These are phyloP conservation scores for Calcarisporium arbuscula DNA, from an alignment of 2,329 filamentous ascomycete species.

Conservation along the genomic window DNA sequence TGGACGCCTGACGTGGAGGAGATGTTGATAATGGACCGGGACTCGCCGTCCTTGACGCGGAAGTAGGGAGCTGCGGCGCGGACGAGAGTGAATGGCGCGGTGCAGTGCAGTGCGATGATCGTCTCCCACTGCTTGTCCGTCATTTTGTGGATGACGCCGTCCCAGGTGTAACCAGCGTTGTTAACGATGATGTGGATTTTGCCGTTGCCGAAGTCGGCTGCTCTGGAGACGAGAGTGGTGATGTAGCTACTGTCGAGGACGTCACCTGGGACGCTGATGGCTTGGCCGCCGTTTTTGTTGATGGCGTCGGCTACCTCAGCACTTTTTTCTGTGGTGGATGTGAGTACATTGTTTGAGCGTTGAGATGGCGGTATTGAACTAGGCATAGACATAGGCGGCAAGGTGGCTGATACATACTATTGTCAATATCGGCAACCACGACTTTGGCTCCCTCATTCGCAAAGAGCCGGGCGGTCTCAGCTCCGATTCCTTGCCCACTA, in stretches of 20 bases:
- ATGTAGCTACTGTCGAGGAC: slow-evolving; percentile 68
- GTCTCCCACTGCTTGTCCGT: slow-evolving; percentile 88
- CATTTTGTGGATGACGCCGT: slow-evolving; percentile 89
- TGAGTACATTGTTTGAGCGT: neutral
- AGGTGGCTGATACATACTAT: slow-evolving; percentile 36
- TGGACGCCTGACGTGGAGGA: slow-evolving; percentile 74
- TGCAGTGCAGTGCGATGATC: slow-evolving; percentile 76
- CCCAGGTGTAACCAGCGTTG: slow-evolving; percentile 90
- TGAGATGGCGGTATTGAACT: neutral
- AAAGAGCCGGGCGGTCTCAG: slow-evolving; percentile 74
- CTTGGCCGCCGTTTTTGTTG: slow-evolving; percentile 58
- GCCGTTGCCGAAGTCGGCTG: slow-evolving; percentile 74
- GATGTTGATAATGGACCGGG: slow-evolving; percentile 77
- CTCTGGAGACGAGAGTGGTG: slow-evolving; percentile 62
- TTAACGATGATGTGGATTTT: slow-evolving; percentile 92
- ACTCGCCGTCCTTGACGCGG: slow-evolving; percentile 75
- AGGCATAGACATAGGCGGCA: neutral
- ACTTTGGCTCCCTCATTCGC: slow-evolving; percentile 85
- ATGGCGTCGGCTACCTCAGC: slow-evolving; percentile 62
- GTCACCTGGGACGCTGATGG: slow-evolving; percentile 70
- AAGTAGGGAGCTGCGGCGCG: slow-evolving; percentile 80
- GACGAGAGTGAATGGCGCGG: slow-evolving; percentile 78
- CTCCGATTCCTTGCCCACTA: slow-evolving; percentile 80
- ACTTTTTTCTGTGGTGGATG: slow-evolving; percentile 53
- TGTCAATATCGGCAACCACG: slow-evolving; percentile 77